Base-by-base conservation (phyloP, 495 filamentous ascomycete species). In the Aspergillus campestris region DNA sequence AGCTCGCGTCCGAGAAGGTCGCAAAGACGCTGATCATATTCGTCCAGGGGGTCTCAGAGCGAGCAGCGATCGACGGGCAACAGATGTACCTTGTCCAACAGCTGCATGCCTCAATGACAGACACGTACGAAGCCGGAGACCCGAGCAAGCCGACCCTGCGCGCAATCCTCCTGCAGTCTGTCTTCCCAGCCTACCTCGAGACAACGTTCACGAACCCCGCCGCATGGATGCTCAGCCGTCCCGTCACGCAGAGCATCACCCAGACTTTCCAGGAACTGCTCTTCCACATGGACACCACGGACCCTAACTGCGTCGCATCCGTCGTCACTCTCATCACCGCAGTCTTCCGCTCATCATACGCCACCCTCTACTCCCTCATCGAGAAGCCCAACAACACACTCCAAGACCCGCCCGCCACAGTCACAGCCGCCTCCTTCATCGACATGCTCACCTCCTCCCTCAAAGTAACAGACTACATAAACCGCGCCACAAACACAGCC, bases 121-220 rank as follows among this genome's bases (percentile, higher is more conserved):
- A 66, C 12, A 61, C 58, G 1, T 70, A 69, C 38, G 79, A 82
- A 54, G 45, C 59, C 7, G 73, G 73, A 9, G 54, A 66, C 31
- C 18, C 44, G 0, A 53, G 57, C 5, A 66, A 58, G 34, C 74
- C 74, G 7, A 79, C 74, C 4, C 61, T 87, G 31, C 72, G 82
- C 7, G 61, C 69, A 8, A 73, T 79, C 13, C 62, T 87, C 13
- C 47, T 86, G 11, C 70, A 74, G 43, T 69, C 65, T 34, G 66
- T 86, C 18, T 78, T 86, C 50, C 82, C 83, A n/a, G 75, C 74
- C 5, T 87, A 86, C 51, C 62, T 85, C 28, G 72, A 78, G 44
- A 49, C 56, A 6, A 57, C 72, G 7, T 73, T 84, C 44, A 56
- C 50, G 27, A 70, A 69, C 10, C 47, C 69, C 1, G 68, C 70